These are phyloP conservation scores for Inga oerstediana DNA, from an alignment of 306 rosid genomes.

Conservation along the genomic window DNA sequence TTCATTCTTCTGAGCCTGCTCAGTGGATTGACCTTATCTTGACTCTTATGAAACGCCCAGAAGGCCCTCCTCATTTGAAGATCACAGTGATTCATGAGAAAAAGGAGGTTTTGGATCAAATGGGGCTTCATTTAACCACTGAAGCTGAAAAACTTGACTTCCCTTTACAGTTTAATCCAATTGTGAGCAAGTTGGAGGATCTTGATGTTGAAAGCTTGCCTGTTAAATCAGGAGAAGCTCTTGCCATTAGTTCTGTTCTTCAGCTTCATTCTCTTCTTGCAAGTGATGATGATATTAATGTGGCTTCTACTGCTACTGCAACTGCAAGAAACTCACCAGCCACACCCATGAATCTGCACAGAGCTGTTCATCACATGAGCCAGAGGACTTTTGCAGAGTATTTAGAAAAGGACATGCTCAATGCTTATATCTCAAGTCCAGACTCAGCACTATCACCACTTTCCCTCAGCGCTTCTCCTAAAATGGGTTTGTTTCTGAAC, in stretches of 20 bases:
- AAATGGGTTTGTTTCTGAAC: slow-evolving; percentile 65
- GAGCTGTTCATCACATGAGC: slow-evolving; percentile 49
- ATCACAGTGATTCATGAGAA: slow-evolving; percentile 84
- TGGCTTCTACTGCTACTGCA: slow-evolving; percentile 21
- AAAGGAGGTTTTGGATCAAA: slow-evolving; percentile 69
- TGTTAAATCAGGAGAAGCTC: slow-evolving; percentile 84
- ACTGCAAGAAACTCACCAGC: slow-evolving; percentile 54
- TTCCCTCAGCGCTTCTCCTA: slow-evolving; percentile 63
- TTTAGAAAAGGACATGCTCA: slow-evolving; percentile 65
- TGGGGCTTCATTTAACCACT: slow-evolving; percentile 53
- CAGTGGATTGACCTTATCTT: slow-evolving; percentile 77
- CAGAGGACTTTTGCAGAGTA: slow-evolving; percentile 68
- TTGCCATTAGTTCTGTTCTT: slow-evolving; percentile 77
- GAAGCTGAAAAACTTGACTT: slow-evolving; percentile 78
- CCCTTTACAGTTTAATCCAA: slow-evolving; percentile 72
- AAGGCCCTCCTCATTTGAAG: slow-evolving; percentile 77
- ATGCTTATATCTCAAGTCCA: slow-evolving; percentile 54
- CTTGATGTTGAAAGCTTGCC: slow-evolving; percentile 71
- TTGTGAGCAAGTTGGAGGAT: slow-evolving; percentile 71
- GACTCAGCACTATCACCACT: slow-evolving; percentile 70
- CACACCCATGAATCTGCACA: slow-evolving; percentile 46
- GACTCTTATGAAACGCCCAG: slow-evolving; percentile 58
- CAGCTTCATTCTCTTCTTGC: slow-evolving; percentile 82
- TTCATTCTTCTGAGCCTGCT: slow-evolving; percentile 71
- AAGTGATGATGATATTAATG: slow-evolving; percentile 52